Conservation (phyloP, 768 basidiomycete species). For the Bullera alba region DNA sequence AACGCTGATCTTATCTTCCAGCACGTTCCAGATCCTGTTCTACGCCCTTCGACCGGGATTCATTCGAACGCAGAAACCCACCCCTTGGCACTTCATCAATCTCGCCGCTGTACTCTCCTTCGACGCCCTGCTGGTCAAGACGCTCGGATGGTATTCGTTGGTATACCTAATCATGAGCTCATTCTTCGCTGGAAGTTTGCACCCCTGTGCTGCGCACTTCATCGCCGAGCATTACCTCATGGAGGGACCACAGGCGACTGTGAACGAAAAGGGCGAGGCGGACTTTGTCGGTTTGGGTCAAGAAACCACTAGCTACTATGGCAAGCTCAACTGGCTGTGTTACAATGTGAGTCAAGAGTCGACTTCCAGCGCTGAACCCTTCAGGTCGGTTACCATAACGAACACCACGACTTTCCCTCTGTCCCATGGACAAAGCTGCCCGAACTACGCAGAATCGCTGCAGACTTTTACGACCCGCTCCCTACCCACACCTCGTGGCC, state of each 20-base stretch:
- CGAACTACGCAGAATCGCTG: conserved; percentile 69
- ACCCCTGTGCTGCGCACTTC: conserved; percentile 94
- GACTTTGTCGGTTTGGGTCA: conserved; percentile 55
- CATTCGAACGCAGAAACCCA: conserved; percentile 72
- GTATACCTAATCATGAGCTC: conserved; percentile 79
- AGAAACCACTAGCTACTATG: conserved; percentile 97
- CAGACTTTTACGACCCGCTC: conserved; percentile 83
- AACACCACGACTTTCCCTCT: conserved; percentile 98
- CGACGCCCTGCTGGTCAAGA: conserved; percentile 57
- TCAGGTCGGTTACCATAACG: conserved; percentile 96
- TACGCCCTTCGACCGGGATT: conserved; percentile 94
- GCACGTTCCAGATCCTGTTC: conserved; percentile 96
- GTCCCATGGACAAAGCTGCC: conserved; percentile 91
- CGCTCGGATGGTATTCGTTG: conserved; percentile 51
- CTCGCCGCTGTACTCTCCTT: conserved; percentile 62
- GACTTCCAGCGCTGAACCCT: background rate
- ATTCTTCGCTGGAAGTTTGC: conserved; percentile 93
- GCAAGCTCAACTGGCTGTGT: conserved; percentile 75
- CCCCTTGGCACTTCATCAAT: conserved; percentile 79
- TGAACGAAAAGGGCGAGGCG: conserved; percentile 1
- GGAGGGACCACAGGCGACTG: conserved; percentile 18
- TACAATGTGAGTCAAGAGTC: conserved; percentile 66
- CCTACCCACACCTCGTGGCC: conserved; percentile 89
- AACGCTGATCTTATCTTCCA: conserved; percentile 1
- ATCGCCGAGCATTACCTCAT: conserved; percentile 90